Conservation (phyloP, 805 yeast genomes). For the Cyberlindnera mrakii region DNA sequence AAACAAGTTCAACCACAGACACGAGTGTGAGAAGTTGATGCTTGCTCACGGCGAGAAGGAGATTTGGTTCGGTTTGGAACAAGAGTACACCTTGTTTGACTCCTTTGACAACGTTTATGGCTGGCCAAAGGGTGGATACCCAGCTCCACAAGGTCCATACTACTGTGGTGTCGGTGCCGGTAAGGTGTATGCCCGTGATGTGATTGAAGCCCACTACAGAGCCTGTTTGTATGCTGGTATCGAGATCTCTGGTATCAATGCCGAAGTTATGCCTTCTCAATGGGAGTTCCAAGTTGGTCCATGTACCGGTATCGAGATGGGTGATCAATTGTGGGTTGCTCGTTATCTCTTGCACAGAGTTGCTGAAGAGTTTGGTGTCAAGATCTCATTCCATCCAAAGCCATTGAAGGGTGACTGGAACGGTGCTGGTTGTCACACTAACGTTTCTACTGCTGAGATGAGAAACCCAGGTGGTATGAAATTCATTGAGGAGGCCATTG, state of each 20-base stretch:
- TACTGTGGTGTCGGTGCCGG: slow-evolving; percentile 99
- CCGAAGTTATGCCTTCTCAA: slow-evolving; percentile 99
- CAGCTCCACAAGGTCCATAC: slow-evolving; percentile 99
- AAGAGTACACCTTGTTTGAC: slow-evolving; percentile 96
- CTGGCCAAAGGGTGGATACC: slow-evolving; percentile 99
- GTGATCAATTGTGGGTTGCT: slow-evolving; percentile 95
- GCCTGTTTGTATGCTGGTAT: slow-evolving; percentile 95
- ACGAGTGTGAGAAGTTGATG: slow-evolving; percentile 92
- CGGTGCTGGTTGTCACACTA: slow-evolving; percentile 99
- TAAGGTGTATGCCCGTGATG: slow-evolving; percentile 95
- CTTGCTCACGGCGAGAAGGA: slow-evolving; percentile 78
- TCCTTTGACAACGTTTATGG: slow-evolving; percentile 86
- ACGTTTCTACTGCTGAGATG: slow-evolving; percentile 89
- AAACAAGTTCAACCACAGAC: slow-evolving; percentile 97
- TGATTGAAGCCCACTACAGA: slow-evolving; percentile 97
- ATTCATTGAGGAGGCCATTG: slow-evolving; percentile 85
- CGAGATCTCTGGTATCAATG: slow-evolving; percentile 91
- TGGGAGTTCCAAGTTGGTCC: slow-evolving; percentile 99
- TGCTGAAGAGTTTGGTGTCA: slow-evolving; percentile 98
- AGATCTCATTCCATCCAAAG: slow-evolving; percentile 98
- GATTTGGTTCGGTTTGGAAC: slow-evolving; percentile 98
- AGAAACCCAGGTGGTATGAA: slow-evolving; percentile 96
- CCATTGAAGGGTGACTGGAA: slow-evolving; percentile 99
- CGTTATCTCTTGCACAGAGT: slow-evolving; percentile 89
- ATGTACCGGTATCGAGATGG: slow-evolving; percentile 91